Evolutionary conservation across 345 rosid genomes (phyloP).

Genomic region (Combretum micranthum): DNA sequence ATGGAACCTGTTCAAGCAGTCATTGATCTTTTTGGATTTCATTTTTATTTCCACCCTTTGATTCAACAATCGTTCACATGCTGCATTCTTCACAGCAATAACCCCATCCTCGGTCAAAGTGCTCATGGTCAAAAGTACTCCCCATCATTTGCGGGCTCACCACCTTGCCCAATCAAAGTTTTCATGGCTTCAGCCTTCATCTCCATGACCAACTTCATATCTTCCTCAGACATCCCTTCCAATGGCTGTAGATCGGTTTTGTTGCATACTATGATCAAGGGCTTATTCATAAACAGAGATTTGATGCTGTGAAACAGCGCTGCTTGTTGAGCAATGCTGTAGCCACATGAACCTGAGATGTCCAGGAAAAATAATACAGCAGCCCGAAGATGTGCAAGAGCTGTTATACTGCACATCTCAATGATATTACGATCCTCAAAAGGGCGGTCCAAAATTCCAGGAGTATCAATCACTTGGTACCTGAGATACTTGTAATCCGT

Average conservation of each 20-base stretch:
- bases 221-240: slow-evolving; percentile 67
- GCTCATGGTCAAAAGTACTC: slow-evolving; percentile 78
- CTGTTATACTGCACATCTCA: slow-evolving; percentile 96
- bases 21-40: slow-evolving; percentile 93
- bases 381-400: slow-evolving; percentile 82
- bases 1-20: slow-evolving; percentile 80
- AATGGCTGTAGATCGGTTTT: slow-evolving; percentile 93
- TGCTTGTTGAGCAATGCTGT: slow-evolving; percentile 89
- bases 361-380: slow-evolving; percentile 84
- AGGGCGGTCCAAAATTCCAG: slow-evolving; percentile 90
- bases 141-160: slow-evolving; percentile 44
- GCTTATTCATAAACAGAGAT: slow-evolving; percentile 83
- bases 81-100: slow-evolving; percentile 79
- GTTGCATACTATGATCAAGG: slow-evolving; percentile 85
- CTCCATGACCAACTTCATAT: slow-evolving; percentile 58
- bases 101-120: slow-evolving; percentile 80
- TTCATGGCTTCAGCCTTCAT: slow-evolving; percentile 85
- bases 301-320: slow-evolving; percentile 93
- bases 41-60: slow-evolving; percentile 89
- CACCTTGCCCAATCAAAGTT: slow-evolving; percentile 56
- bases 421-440: slow-evolving; percentile 90
- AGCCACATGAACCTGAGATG: slow-evolving; percentile 88
- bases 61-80: slow-evolving; percentile 77
- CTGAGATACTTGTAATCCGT: slow-evolving; percentile 84
- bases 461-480: slow-evolving; percentile 95